phyloP scores from a whole-genome alignment of 768 basidiomycete genomes.

The Myochromella boudieri region DNA sequence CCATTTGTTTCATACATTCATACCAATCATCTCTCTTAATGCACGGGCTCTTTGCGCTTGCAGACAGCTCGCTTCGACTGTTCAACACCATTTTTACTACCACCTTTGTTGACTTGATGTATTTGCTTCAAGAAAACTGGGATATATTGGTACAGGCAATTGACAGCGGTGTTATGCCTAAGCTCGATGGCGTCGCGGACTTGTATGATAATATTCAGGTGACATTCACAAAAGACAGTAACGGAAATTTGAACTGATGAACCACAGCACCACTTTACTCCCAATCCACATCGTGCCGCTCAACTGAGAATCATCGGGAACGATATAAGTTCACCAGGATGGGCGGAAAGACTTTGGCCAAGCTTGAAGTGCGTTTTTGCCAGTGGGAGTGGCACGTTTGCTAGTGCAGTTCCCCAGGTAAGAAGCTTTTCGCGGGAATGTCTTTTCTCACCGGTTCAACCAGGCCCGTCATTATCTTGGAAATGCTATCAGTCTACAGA shows the following conservation, averaged over 20 bases:
- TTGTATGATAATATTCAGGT: conserved; percentile 6
- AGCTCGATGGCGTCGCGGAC: conserved; percentile 4
- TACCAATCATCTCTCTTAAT: conserved; percentile 6
- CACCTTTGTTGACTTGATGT: conserved; percentile 6
- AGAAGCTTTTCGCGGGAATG: too few relatives aligned
- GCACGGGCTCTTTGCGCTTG: conserved; percentile 10
- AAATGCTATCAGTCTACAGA: conserved; percentile 1
- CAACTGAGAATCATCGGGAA: conserved; percentile 5
- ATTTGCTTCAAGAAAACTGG: conserved; percentile 9
- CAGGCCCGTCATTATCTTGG: conserved; percentile 8
- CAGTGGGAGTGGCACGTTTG: conserved; percentile 7
- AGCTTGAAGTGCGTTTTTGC: conserved; percentile 2
- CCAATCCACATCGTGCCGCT: conserved; percentile 6
- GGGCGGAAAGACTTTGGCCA: conserved; percentile 10
- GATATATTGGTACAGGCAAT: conserved; percentile 8
- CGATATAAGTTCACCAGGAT: conserved; percentile 2
- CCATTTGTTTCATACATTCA: conserved; percentile 7
- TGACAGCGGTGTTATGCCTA: conserved; percentile 3
- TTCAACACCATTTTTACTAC: conserved; percentile 9
- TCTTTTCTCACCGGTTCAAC: too few relatives aligned
- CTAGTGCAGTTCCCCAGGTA: conserved; percentile 6
- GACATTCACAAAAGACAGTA: too few relatives aligned
- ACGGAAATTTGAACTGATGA: neutral
- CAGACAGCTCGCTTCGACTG: conserved; percentile 3
- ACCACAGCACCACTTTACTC: conserved; percentile 1